A percentile compares a stretch with the other conserved stretches of the same genome.
Conservation (phyloP, 2,329 filamentous ascomycete genomes). For the Ophiostoma ips region DNA sequence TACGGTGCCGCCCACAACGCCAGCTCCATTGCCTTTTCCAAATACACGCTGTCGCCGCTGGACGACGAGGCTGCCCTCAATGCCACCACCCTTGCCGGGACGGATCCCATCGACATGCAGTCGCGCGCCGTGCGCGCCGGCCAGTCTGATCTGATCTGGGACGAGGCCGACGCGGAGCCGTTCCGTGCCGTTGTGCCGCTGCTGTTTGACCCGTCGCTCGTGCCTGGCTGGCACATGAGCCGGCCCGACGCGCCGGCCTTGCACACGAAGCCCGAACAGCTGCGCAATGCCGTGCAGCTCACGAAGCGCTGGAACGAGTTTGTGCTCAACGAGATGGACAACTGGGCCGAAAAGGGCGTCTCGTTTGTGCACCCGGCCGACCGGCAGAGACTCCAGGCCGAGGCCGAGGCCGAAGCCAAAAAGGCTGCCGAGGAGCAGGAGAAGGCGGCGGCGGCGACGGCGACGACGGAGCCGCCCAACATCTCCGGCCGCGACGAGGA, state of each 20-base stretch:
- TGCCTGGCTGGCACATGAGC: constrained; percentile 35
- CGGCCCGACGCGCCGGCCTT: constrained; percentile 29
- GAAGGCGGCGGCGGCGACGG: no score
- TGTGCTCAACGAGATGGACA: constrained; percentile 25
- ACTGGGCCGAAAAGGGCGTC: constrained; percentile 28
- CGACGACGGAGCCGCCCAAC: not conserved
- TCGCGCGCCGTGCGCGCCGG: not conserved
- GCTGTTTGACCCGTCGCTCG: constrained; percentile 38
- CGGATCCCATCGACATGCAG: not conserved
- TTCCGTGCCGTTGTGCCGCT: constrained; percentile 39
- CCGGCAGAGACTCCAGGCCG: no score
- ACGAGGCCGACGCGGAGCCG: constrained; percentile 16
- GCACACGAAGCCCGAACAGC: constrained; percentile 35
- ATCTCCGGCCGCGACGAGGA: not conserved
- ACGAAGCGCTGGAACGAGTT: constrained; percentile 35
- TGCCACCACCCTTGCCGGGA: not conserved
- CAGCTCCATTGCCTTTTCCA: constrained; percentile 31
- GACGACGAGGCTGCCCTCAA: constrained; percentile 5
- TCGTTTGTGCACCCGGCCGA: constrained; percentile 3
- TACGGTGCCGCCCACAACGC: constrained; percentile 29
- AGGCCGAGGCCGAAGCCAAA: not conserved
- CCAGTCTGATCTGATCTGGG: constrained; percentile 13
- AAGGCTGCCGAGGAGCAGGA: not conserved
- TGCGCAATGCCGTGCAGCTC: constrained; percentile 39
- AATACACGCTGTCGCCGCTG: constrained; percentile 19